Evolutionary conservation across 208 protist species (phyloP), one percentile per base, ranked within the genome.

Genomic region (Crithidia thermophila): DNA sequence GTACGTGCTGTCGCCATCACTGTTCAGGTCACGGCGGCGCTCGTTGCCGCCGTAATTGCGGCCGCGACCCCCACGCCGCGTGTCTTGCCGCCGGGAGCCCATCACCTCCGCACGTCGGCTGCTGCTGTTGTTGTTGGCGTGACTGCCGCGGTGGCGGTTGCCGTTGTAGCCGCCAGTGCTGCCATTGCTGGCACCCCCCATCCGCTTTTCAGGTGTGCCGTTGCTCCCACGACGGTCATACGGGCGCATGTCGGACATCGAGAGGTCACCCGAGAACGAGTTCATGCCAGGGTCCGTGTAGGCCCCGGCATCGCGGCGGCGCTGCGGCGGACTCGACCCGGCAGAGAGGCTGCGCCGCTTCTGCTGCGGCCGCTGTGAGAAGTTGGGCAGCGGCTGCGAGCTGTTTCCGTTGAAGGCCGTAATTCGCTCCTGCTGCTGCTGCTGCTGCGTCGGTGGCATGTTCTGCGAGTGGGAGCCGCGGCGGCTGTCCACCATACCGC

Each of bases 201-300:
- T 27, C 18, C 52, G 46, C 25, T 74, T 75, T 43, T 51, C 63
- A 18, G 75, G 50, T 13, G 68, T 76, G n/a, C 18, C 27, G 13
- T 30, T n/a, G 20, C 36, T 43, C 18, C 51, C 20, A 4, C 10
- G 34, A 33, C 61, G 18, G 18, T 34, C 64, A 3, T 47, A 20
- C 14, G 30, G 45, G 4, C 39, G 57, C 1, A 21, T n/a, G 36
- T 47, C 47, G 13, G 39, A 25, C 42, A 72, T 11, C 16, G 46
- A 16, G 46, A 49, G 37, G 8, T 36, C 39, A 20, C 65, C 55
- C 9, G 63, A 67, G 6, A 67, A 72, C 37, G 55, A 20, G 25
- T 25, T 25, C 50, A 65, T 47, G 18, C 65, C 64, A 7, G 57
- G 36, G 55, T 62, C 62, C 27, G 56, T 72, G 6, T 34, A 21